Conservation (phyloP, 2,329 filamentous ascomycete species). For the Aspergillus transmontanensis region DNA sequence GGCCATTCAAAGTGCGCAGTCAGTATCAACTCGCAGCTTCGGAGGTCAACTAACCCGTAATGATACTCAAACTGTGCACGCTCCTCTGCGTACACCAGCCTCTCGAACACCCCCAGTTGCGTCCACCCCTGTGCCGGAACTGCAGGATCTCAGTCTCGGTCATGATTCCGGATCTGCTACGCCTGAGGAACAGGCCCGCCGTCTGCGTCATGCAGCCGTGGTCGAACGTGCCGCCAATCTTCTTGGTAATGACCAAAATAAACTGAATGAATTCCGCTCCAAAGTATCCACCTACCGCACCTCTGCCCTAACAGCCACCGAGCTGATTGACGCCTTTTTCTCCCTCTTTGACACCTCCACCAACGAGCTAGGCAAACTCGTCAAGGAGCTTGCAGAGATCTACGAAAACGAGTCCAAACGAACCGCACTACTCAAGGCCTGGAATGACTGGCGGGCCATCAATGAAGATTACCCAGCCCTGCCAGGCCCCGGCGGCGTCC, state of each 20-base stretch:
- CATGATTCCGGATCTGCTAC: conserved; percentile 52
- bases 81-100: conserved; percentile 41
- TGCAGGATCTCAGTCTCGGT: conserved; percentile 56
- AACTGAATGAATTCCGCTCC: conserved; percentile 75
- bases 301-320: conserved; percentile 68
- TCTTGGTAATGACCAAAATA: conserved; percentile 73
- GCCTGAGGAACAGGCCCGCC: conserved; percentile 78
- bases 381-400: conserved; percentile 89
- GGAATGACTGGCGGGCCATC: conserved; percentile 94
- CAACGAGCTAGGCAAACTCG: conserved; percentile 79
- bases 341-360: conserved; percentile 81
- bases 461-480: conserved; percentile 94
- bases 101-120: conserved; percentile 25
- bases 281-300: conserved; percentile 78
- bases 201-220: conserved; percentile 79
- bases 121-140: conserved; percentile 38
- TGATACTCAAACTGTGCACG: conserved; percentile 49
- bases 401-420: conserved; percentile 82
- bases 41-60: conserved; percentile 75
- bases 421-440: conserved; percentile 74
- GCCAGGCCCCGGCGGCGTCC: conserved; percentile 71
- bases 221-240: conserved; percentile 82
- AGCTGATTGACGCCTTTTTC: conserved; percentile 86
- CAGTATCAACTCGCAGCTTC: conserved; percentile 77
- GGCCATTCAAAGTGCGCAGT: conserved; percentile 86